Evolutionary conservation across 257 asterid species (phyloP).

Genomic region (Capsicum rhomboideum): DNA sequence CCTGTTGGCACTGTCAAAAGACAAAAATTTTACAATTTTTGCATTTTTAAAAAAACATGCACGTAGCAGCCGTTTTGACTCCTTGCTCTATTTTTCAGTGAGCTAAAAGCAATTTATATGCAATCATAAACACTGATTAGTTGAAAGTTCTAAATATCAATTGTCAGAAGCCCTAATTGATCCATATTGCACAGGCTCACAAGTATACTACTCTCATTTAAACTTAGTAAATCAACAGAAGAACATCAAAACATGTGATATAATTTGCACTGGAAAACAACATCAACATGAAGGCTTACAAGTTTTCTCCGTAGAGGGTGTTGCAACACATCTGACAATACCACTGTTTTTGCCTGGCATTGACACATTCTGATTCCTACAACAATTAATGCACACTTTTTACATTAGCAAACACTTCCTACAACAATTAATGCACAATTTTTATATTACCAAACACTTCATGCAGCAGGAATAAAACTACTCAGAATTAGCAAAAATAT

Average conservation of each 20-base stretch:
- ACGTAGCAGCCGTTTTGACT: not conserved
- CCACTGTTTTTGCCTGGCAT: constrained; percentile 30
- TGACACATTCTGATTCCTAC: constrained; percentile 45
- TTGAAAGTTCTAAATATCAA: not conserved
- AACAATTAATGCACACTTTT: not conserved
- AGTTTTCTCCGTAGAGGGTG: constrained; percentile 51
- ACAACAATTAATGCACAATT: constrained; percentile 7
- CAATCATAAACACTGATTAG: not conserved
- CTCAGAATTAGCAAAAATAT: not conserved
- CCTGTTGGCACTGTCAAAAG: not conserved
- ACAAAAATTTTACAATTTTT: not conserved
- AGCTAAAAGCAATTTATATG: not conserved
- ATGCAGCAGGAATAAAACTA: not conserved
- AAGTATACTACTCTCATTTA: not conserved
- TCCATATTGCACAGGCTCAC: not conserved
- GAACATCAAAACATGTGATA: not conserved
- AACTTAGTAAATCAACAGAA: not conserved
- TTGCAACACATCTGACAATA: constrained; percentile 55
- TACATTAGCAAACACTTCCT: constrained; percentile 21
- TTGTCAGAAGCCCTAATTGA: not conserved
- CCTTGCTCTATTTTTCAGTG: not conserved
- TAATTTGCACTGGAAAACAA: not conserved
- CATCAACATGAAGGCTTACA: constrained; percentile 20
- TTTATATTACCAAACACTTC: not conserved
- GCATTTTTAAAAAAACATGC: not conserved